Percentiles rank a stretch among this genome's conserved stretches.
phyloP scores from a whole-genome alignment of 129 eudicot species.

The Artemisia tridentata region DNA sequence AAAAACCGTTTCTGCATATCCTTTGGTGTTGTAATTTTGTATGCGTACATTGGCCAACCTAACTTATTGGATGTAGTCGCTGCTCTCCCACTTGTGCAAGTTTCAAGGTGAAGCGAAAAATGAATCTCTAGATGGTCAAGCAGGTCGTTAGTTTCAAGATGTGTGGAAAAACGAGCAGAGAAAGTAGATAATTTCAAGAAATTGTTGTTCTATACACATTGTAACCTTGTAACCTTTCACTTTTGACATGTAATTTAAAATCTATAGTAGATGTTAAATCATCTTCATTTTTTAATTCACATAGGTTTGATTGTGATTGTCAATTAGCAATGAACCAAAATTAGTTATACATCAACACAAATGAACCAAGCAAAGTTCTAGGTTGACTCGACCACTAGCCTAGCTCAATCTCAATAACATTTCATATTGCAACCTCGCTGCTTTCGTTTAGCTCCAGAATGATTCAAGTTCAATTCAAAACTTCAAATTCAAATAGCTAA shows the following conservation, averaged over 20 bases:
- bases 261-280: not conserved
- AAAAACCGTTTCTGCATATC: not conserved
- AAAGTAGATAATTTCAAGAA: constrained; percentile 5
- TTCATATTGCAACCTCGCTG: too few species aligned
- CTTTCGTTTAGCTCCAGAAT: too few species aligned
- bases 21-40: constrained; percentile 17
- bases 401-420: too few species aligned
- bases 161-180: not conserved
- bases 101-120: constrained; percentile 9
- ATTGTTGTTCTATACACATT: not conserved
- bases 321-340: not conserved
- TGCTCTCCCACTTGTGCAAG: not conserved
- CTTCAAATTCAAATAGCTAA: too few species aligned
- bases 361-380: too few species aligned
- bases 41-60: not conserved
- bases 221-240: not conserved
- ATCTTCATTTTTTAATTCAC: constrained; percentile 11
- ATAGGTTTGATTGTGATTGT: not conserved
- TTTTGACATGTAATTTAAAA: constrained; percentile 10
- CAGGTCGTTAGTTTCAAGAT: not conserved
- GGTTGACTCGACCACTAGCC: too few species aligned
- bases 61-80: constrained; percentile 8
- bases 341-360: not conserved
- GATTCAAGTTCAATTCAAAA: too few species aligned
- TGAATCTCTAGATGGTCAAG: not conserved